These are phyloP conservation scores for Purshia tridentata DNA, from an alignment of 306 rosid genomes.

Conservation along the genomic window DNA sequence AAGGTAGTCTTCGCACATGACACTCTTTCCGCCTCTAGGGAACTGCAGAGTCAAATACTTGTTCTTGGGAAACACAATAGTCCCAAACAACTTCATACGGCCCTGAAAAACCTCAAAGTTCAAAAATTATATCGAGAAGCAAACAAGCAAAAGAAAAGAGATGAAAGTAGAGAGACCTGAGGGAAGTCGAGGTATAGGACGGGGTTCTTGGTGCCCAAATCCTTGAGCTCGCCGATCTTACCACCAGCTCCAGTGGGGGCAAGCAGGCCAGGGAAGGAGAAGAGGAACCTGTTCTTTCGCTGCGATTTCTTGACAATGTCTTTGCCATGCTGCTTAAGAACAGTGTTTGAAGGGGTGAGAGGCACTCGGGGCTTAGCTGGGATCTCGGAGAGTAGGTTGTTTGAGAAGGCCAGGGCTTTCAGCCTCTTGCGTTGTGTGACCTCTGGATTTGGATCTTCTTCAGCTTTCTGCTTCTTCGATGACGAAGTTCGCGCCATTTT, in stretches of 20 bases:
- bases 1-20: slow-evolving; percentile 81
- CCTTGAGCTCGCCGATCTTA: slow-evolving; percentile 90
- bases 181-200: slow-evolving; percentile 84
- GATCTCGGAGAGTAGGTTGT: slow-evolving; percentile 50
- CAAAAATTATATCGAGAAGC: neutral
- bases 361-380: slow-evolving; percentile 37
- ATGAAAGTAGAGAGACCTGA: slow-evolving; percentile 41
- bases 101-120: slow-evolving; percentile 51
- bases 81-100: slow-evolving; percentile 86
- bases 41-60: slow-evolving; percentile 86
- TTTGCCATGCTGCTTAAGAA: slow-evolving; percentile 72
- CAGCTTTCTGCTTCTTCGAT: slow-evolving; percentile 21
- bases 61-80: slow-evolving; percentile 79
- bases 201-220: slow-evolving; percentile 79
- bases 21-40: slow-evolving; percentile 81
- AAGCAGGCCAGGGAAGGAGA: slow-evolving; percentile 77
- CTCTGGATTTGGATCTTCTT: slow-evolving; percentile 37
- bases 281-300: slow-evolving; percentile 73
- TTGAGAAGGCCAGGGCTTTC: slow-evolving; percentile 61
- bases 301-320: slow-evolving; percentile 87
- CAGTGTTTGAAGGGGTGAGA: slow-evolving; percentile 61
- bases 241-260: slow-evolving; percentile 68
- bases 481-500: slow-evolving; percentile 45
- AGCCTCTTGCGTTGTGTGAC: slow-evolving; percentile 60
- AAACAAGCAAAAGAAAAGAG: neutral